Evolutionary conservation across 2,329 filamentous ascomycete species (phyloP), one percentile per base, ranked within the genome.

Genomic region (Laburnicola sp.): DNA sequence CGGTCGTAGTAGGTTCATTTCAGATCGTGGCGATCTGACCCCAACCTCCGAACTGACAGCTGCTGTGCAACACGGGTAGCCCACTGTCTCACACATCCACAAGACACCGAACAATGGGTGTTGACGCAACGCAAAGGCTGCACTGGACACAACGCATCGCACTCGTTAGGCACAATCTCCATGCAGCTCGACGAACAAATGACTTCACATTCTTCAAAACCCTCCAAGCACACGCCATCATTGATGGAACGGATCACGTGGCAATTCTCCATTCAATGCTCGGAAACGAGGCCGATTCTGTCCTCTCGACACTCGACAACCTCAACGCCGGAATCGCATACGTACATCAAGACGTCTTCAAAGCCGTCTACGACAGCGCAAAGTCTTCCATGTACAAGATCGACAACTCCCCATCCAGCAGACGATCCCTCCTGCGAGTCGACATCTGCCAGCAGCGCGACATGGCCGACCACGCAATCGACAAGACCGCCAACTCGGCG

Each of bases 131-230:
- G 60, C 63, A 72, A 41, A 70, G 69, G 48, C 66, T 78, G 26
- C 75, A 77, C 50, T 78, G 76, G 75, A 76, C 69, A 16, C 76
- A 78, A 60, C 70, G 75, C 5, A 62, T 78, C 38, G 75, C 76
- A 6, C 65, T 78, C 0, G 69, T 78, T 28, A 63, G 75, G 40
- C 76, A 78, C 54, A 78, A 76, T 34, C 68, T 78, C 28, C 75
- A 77, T 55, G 63, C 70, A 6, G 75, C 76, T 11, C 70, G 73
- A 51, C 66, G 72, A 22, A 78, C 74, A 36, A 72, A 72, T 39
- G 74, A 77, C 58, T 78, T 75, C 53, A 73, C 68, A 41, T 78
- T 78, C 64, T 78, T 78, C 71, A 78, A 76, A 51, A 70, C 70
- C 1, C 70, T 78, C 22, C 76, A 78, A 61, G 75, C 73, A 11